Percentiles rank a stretch among this genome's conserved stretches.
phyloP scores from a whole-genome alignment of 495 filamentous ascomycete species.

The Bryoglossum gracile region DNA sequence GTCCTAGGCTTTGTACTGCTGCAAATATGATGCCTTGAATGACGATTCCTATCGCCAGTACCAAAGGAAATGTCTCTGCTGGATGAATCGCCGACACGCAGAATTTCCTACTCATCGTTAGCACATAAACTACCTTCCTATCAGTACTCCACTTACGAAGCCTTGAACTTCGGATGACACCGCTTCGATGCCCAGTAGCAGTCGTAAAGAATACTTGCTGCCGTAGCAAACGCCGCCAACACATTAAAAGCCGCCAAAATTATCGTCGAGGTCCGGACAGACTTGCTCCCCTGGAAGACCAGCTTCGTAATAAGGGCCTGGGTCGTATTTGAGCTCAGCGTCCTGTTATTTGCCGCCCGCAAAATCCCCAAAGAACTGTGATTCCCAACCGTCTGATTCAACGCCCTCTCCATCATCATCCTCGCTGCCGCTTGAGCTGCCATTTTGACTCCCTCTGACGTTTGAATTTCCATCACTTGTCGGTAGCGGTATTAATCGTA shows the following conservation, averaged over 20 bases:
- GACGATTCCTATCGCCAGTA: slow-evolving; percentile 29
- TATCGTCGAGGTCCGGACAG: slow-evolving; percentile 27
- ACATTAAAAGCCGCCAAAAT: slow-evolving; percentile 28
- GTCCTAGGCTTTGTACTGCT: slow-evolving; percentile 22
- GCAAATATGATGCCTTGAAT: slow-evolving; percentile 32
- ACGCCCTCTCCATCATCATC: slow-evolving; percentile 8
- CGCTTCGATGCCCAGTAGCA: slow-evolving; percentile 24
- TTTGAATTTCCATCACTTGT: slow-evolving; percentile 5
- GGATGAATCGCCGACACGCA: slow-evolving; percentile 28
- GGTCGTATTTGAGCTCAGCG: slow-evolving; percentile 1
- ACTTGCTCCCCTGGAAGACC: slow-evolving; percentile 25
- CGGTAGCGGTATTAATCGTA: slow-evolving; percentile 5
- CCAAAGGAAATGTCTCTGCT: slow-evolving; percentile 32
- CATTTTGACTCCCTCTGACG: slow-evolving; percentile 4
- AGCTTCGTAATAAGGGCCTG: slow-evolving; percentile 16
- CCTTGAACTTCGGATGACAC: slow-evolving; percentile 23
- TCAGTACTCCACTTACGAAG: slow-evolving; percentile 16
- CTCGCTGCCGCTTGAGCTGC: slow-evolving; percentile 4
- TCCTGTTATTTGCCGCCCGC: neutral
- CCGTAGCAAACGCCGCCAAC: slow-evolving; percentile 22
- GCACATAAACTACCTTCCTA: neutral
- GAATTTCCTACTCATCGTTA: slow-evolving; percentile 21
- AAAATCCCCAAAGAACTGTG: neutral
- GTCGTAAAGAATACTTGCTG: slow-evolving; percentile 26
- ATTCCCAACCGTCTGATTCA: slow-evolving; percentile 3